Percentiles rank a stretch among this genome's conserved stretches.
Conservation (phyloP, 768 basidiomycete species). For the Lactifluus hygrophoroides region DNA sequence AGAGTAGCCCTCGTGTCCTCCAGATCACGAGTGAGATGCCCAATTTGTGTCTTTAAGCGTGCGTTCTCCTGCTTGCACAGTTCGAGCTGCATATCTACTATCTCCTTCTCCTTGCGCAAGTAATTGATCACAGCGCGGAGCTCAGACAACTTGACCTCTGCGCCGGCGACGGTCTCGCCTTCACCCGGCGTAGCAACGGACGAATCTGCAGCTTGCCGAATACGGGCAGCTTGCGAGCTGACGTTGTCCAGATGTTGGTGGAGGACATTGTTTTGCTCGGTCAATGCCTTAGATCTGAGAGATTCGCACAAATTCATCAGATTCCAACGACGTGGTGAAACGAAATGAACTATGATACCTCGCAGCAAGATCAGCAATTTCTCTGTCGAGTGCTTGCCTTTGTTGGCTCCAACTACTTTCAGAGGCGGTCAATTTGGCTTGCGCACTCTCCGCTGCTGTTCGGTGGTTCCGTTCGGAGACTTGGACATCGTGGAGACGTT, state of each 20-base stretch:
- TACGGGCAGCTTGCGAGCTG: conserved; percentile 73
- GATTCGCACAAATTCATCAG: not conserved
- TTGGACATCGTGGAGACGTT: conserved; percentile 48
- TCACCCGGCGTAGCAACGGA: conserved; percentile 38
- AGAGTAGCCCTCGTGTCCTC: conserved; percentile 63
- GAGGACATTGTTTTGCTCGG: conserved; percentile 64
- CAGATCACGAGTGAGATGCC: conserved; percentile 59
- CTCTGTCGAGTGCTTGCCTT: conserved; percentile 67
- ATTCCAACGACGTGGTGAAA: not conserved
- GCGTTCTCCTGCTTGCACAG: conserved; percentile 70
- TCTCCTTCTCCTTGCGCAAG: conserved; percentile 85
- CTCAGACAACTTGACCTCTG: conserved; percentile 60
- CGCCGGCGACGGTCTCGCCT: conserved; percentile 39
- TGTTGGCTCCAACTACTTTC: conserved; percentile 78
- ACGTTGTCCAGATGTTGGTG: conserved; percentile 82
- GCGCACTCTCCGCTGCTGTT: conserved; percentile 62
- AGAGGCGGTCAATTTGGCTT: conserved; percentile 60
- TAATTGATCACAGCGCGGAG: conserved; percentile 73
- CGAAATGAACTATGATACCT: conserved; percentile 38
- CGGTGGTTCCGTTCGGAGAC: conserved; percentile 47
- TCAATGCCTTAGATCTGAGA: conserved; percentile 61
- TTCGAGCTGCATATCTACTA: conserved; percentile 80
- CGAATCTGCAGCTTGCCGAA: conserved; percentile 54
- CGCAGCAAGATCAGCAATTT: conserved; percentile 59
- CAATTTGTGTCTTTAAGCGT: conserved; percentile 66